Evolutionary conservation across 768 basidiomycete species (phyloP), one percentile per base, ranked within the genome.

Genomic region (Lyophyllum semitale): DNA sequence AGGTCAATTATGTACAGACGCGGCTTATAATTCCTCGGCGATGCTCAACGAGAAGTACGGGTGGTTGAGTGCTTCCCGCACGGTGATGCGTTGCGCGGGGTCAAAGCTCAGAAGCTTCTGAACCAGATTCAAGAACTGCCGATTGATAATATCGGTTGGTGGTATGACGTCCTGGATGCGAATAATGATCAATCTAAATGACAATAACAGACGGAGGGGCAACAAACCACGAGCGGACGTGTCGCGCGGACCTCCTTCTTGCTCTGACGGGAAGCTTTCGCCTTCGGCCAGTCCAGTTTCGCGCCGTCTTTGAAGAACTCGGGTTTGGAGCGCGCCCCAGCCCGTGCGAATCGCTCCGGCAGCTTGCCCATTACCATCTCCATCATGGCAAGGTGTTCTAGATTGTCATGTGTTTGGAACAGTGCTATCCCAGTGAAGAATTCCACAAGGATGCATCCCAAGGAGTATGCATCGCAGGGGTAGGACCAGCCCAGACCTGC

Each of bases 351-450:
- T 5, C 88, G 85, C 48, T 90, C 87, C 0, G 95, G 93, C 89
- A 98, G 95, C 76, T 91, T 92, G 55, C 96, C 96, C 91, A 98
- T 98, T 35, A 98, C 97, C 70, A 91, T 88, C 70, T 98, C 95
- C 97, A 99, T 99, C 97, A 99, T 99, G 37, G 96, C 97, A 13
- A 99, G 84, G 72, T 99, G 97, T 70, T 99, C 97, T 8, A 98
- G 83, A 69, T 99, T 98, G 73, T 98, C 96, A 66, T 98, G 97
- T 0, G 97, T 98, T 72, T 99, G 97, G 75, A 97, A 99, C n/a
- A 99, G 82, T 8, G 97, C 97, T 30, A 94, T 85, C 25, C 97
- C 97, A 17, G 97, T 99, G 75, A 86, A 96, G 70, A 99, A 98
- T 71, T 99, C 97, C 54, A 99, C 95, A 23, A 99, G 84, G 62